These are phyloP conservation scores for Typha latifolia DNA, from an alignment of 176 grass and related monocot genomes.

Conservation along the genomic window DNA sequence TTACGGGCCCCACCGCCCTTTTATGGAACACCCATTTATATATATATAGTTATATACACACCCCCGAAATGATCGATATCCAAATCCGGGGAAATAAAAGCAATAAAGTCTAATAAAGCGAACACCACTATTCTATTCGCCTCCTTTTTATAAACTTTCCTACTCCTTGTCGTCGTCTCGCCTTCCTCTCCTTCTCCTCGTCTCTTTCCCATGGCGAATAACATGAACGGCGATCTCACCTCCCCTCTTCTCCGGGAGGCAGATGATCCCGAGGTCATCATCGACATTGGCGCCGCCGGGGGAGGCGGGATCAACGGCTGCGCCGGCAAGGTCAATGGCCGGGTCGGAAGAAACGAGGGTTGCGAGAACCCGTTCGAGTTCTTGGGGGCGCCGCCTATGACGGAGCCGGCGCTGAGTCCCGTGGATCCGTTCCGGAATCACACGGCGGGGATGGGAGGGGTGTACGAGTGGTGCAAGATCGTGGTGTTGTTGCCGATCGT, in stretches of 20 bases:
- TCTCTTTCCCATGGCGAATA: neutral
- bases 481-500: conserved; percentile 59
- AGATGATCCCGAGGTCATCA: conserved; percentile 5
- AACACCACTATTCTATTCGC: neutral
- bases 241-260: conserved; percentile 42
- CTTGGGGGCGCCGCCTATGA: conserved; percentile 42
- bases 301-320: neutral
- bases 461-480: conserved; percentile 50
- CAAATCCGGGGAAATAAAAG: too few species aligned
- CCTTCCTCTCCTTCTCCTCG: neutral
- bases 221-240: conserved; percentile 28
- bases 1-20: too few species aligned
- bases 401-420: conserved; percentile 3
- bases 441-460: conserved; percentile 43
- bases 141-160: neutral
- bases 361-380: conserved; percentile 20
- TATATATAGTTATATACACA: too few species aligned
- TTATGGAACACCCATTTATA: too few species aligned
- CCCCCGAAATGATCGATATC: too few species aligned
- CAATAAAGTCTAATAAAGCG: too few species aligned
- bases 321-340: neutral
- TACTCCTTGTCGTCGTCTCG: conserved; percentile 1
- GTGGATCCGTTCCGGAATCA: conserved; percentile 80
- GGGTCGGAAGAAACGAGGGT: neutral
- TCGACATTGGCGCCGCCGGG: conserved; percentile 31